A percentile compares a stretch with the other conserved stretches of the same genome.
These are phyloP conservation scores for Irpex sp. DNA, from an alignment of 1,284 basidiomycete genomes.

Conservation along the genomic window DNA sequence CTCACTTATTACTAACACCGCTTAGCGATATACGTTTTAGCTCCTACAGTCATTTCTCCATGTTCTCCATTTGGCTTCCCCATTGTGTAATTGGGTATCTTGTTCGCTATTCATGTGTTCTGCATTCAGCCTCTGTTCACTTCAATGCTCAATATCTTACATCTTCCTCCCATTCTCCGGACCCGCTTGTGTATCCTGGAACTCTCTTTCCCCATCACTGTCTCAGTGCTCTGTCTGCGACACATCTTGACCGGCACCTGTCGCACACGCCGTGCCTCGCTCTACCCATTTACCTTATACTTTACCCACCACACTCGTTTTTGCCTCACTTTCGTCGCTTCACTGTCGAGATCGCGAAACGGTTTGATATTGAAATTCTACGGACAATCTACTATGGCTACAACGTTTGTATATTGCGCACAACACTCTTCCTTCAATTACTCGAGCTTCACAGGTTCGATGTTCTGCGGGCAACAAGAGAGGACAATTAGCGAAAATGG, in stretches of 20 bases:
- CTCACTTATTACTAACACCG: neutral
- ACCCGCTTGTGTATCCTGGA: neutral
- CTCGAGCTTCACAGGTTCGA: conserved; percentile 27
- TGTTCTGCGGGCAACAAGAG: conserved; percentile 18
- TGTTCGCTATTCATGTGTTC: neutral
- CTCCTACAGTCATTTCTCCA: neutral
- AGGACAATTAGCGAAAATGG: neutral
- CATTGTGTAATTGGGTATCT: neutral
- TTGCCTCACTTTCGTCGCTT: neutral
- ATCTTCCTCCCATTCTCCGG: neutral
- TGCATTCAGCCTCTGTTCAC: neutral
- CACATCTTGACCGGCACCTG: neutral
- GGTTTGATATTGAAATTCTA: neutral
- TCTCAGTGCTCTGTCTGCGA: too few relatives aligned
- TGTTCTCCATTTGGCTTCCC: neutral
- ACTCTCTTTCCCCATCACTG: neutral
- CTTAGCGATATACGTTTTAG: neutral
- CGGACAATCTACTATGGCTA: neutral
- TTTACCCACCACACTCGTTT: conserved; percentile 4
- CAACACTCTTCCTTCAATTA: neutral
- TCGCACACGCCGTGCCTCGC: neutral
- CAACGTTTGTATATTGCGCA: neutral
- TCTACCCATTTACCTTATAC: neutral
- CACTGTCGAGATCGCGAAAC: neutral
- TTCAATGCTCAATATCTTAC: conserved; percentile 1